Conservation (phyloP, 1,139 yeast species). For the Protomyces arabidopsidicola region DNA sequence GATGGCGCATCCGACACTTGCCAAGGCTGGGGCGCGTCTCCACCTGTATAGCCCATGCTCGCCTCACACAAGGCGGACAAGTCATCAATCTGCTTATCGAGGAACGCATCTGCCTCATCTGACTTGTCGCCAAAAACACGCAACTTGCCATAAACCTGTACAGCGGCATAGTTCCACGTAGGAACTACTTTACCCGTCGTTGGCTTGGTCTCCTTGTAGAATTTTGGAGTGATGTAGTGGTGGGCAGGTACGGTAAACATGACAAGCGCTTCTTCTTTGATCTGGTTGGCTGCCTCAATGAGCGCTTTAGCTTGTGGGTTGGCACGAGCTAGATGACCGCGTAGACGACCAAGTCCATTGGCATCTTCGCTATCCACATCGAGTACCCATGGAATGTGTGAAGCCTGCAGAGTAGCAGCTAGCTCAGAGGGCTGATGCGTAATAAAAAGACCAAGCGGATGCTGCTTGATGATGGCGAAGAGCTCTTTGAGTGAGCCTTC, state of each 20-base stretch:
- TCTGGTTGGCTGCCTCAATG: slow-evolving; percentile 37
- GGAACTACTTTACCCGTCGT: slow-evolving; percentile 63
- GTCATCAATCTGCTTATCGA: slow-evolving; percentile 47
- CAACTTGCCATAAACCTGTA: slow-evolving; percentile 56
- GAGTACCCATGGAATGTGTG: slow-evolving; percentile 56
- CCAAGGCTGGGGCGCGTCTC: slow-evolving; percentile 44
- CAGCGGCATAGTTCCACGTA: slow-evolving; percentile 66
- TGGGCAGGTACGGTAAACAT: slow-evolving; percentile 51
- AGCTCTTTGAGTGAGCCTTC: not conserved
- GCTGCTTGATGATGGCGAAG: slow-evolving; percentile 42
- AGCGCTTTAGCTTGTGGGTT: slow-evolving; percentile 52
- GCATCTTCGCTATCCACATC: slow-evolving; percentile 41
- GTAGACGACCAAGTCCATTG: slow-evolving; percentile 44
- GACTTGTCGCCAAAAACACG: slow-evolving; percentile 45
- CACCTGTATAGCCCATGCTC: slow-evolving; percentile 21
- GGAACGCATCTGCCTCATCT: slow-evolving; percentile 41
- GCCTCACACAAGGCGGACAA: slow-evolving; percentile 44
- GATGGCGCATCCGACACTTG: slow-evolving; percentile 57
- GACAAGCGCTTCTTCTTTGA: slow-evolving; percentile 47
- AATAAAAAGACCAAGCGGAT: slow-evolving; percentile 54
- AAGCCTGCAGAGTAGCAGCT: slow-evolving; percentile 45
- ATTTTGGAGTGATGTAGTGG: slow-evolving; percentile 57
- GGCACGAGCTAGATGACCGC: slow-evolving; percentile 55
- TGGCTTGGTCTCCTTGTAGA: slow-evolving; percentile 53
- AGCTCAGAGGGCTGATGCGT: slow-evolving; percentile 40